A percentile compares a stretch with the other conserved stretches of the same genome.
phyloP scores from a whole-genome alignment of 805 yeast species.

The Ogataea populi-albae region DNA sequence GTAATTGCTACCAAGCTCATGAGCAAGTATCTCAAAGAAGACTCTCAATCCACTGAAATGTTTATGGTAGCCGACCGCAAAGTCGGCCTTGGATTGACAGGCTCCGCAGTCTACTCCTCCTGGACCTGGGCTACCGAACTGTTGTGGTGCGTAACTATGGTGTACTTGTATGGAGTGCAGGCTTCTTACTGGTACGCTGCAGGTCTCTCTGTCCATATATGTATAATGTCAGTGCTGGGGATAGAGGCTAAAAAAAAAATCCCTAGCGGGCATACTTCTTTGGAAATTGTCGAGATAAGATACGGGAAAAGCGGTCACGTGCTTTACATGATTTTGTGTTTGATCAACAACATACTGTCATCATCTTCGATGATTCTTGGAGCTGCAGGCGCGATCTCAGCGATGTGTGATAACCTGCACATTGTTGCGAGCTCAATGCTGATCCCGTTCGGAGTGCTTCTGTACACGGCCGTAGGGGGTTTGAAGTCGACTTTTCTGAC shows the following conservation, averaged over 20 bases:
- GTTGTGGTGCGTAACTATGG: conserved; percentile 23
- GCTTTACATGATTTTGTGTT: conserved; percentile 18
- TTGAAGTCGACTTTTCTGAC: conserved; percentile 35
- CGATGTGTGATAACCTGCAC: conserved; percentile 26
- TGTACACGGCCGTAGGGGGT: conserved; percentile 36
- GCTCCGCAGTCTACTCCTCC: conserved; percentile 28
- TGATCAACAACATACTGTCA: conserved; percentile 27
- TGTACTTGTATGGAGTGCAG: conserved; percentile 26
- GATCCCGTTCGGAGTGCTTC: conserved; percentile 34
- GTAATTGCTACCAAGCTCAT: conserved; percentile 29
- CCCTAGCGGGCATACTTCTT: conserved; percentile 25
- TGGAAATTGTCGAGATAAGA: conserved; percentile 27
- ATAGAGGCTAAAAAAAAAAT: conserved; percentile 23
- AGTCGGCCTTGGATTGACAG: conserved; percentile 45
- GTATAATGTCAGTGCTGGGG: conserved; percentile 19
- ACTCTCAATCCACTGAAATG: conserved; percentile 42
- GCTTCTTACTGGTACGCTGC: conserved; percentile 26
- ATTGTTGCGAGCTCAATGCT: conserved; percentile 27
- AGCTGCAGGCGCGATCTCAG: conserved; percentile 28
- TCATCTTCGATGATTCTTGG: conserved; percentile 31
- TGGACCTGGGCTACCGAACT: conserved; percentile 30
- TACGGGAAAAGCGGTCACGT: conserved; percentile 25
- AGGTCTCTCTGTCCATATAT: conserved; percentile 24
- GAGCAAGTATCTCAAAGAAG: conserved; percentile 22
- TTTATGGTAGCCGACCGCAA: conserved; percentile 67